Percentiles rank a stretch among this genome's conserved stretches.
These are phyloP conservation scores for Ustanciosporium gigantosporum DNA, from an alignment of 1,284 basidiomycete species.

Conservation along the genomic window DNA sequence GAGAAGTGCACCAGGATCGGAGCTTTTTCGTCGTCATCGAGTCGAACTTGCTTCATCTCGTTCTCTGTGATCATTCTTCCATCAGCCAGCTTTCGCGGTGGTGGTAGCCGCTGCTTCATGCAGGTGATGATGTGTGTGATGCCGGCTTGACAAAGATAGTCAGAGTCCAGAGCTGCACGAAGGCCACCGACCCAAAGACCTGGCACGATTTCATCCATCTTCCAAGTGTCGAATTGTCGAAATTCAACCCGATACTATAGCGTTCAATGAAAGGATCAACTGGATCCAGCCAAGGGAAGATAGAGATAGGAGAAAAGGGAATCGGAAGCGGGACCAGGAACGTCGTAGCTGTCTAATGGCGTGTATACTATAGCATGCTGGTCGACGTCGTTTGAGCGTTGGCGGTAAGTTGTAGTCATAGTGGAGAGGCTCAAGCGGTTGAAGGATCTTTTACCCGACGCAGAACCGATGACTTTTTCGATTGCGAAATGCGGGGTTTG, in stretches of 20 bases:
- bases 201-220: constrained; percentile 55
- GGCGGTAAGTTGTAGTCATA: no score
- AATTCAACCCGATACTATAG: neutral
- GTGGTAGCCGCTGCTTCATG: constrained; percentile 44
- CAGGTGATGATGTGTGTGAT: constrained; percentile 50
- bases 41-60: constrained; percentile 53
- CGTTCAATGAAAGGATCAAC: neutral
- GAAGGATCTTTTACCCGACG: no score
- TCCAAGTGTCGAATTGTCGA: neutral
- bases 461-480: no score
- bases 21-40: constrained; percentile 61
- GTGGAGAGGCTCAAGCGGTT: no score
- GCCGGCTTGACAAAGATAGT: constrained; percentile 44
- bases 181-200: constrained; percentile 53
- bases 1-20: constrained; percentile 61
- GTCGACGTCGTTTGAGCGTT: no score
- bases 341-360: no score
- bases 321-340: no score
- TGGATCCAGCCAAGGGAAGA: no score
- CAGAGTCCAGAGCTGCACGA: constrained; percentile 41
- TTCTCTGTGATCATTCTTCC: constrained; percentile 35
- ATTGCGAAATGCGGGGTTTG: no score
- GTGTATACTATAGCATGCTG: no score
- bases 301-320: neutral
- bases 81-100: constrained; percentile 27